Base-by-base conservation (phyloP, 495 filamentous ascomycete genomes). In the Penicillium crystallinum region DNA sequence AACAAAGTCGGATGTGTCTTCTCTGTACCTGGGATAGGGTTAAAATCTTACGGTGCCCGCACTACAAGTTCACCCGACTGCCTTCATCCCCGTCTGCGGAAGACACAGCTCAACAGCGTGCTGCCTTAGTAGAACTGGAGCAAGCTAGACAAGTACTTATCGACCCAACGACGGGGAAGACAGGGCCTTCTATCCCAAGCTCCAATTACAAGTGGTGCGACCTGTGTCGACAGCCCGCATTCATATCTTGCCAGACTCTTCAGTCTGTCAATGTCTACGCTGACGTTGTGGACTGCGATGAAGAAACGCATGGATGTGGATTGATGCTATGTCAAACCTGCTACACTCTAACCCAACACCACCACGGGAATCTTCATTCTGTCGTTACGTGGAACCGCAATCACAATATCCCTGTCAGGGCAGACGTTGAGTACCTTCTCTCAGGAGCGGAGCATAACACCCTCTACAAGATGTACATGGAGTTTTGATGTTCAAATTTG, bases 1-100 rank as follows among this genome's bases (percentile, higher is more conserved):
- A 54, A 22, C 45, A 46, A 5, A 58, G 52, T 21, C 39, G 41
- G 18, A 58, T 58, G 55, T 58, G 55, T 25, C 4, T 39, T 2
- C 0, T 17, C 3, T 58, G 55, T 21, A 34, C 23, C 35, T n/a
- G 9, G 2, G 17, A 38, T 10, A 21, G 55, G 8, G 7, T 36
- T 1, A 23, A 41, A 3, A 58, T 58, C 17, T 43, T 58, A 15
- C 27, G 17, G 21, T 58, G 52, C 25, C 7, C 30, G 10, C 52
- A 58, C 15, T 6, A 22, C 23, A 31, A 19, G 8, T n/a, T 56
- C 6, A 5, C 5, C n/a, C 39, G 11, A 8, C 17, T 41, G 15
- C 10, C 6, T 18, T 15, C 22, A 8, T 12, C 42, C n/a, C 1
- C 8, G 8, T 1, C 44, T 2, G 3, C 19, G 7, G 6, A 15